Percentiles rank a stretch among this genome's conserved stretches.
These are phyloP conservation scores for Theobroma cacao DNA, from an alignment of 345 rosid species.

Conservation along the genomic window DNA sequence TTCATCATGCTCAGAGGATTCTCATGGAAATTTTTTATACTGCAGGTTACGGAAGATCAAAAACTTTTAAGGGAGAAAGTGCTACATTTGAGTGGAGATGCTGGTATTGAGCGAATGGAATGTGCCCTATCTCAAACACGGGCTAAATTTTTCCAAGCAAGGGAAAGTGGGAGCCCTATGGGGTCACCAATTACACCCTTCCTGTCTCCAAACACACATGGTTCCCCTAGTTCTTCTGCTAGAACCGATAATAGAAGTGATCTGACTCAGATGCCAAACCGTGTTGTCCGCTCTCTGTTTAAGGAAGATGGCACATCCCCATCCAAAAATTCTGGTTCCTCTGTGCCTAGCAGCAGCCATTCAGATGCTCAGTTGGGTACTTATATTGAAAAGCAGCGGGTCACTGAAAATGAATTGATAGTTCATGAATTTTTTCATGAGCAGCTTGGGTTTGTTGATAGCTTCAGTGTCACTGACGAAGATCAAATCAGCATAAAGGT, in stretches of 20 bases:
- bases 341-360: slow-evolving; percentile 26
- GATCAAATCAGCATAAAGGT: slow-evolving; percentile 59
- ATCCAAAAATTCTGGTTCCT: slow-evolving; percentile 33
- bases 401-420: slow-evolving; percentile 72
- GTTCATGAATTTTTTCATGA: slow-evolving; percentile 76
- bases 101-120: slow-evolving; percentile 82
- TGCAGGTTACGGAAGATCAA: slow-evolving; percentile 82
- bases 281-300: slow-evolving; percentile 69
- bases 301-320: slow-evolving; percentile 44
- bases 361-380: slow-evolving; percentile 25
- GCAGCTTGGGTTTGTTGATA: slow-evolving; percentile 40
- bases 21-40: neutral
- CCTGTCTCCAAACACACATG: slow-evolving; percentile 38
- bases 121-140: slow-evolving; percentile 68
- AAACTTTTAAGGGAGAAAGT: slow-evolving; percentile 81
- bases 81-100: slow-evolving; percentile 67
- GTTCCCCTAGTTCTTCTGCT: slow-evolving; percentile 33
- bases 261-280: slow-evolving; percentile 43
- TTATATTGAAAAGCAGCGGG: slow-evolving; percentile 25
- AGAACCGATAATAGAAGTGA: slow-evolving; percentile 26
- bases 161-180: slow-evolving; percentile 57
- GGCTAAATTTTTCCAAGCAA: slow-evolving; percentile 51
- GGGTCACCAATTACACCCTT: slow-evolving; percentile 45
- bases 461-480: slow-evolving; percentile 31
- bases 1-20: neutral